Evolutionary conservation across 2,329 filamentous ascomycete species (phyloP), one percentile per base, ranked within the genome.

Genomic region (Microthyrium microscopicum): DNA sequence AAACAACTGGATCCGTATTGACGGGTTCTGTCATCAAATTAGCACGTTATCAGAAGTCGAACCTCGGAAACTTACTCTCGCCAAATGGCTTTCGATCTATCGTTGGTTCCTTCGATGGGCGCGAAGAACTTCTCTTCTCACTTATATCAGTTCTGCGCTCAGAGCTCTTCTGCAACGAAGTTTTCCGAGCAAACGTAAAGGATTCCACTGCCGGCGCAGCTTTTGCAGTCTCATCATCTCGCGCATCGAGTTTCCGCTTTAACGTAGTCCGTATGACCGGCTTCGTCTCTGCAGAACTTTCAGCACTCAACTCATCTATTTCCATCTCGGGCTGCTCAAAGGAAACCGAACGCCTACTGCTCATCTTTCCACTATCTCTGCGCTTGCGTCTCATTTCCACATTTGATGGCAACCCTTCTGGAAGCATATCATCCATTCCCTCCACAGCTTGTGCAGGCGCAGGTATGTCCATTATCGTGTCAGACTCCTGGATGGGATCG

Each of bases 221-320:
- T 18, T 42, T 45, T 27, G 42, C 42, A 18, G 61, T 58, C 15
- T 66, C 61, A 8, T 60, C 60, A 25, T 70, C 65, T 26, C 64
- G 56, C 13, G 63, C 58, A 35, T 57, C 64, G 33, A 73, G 60
- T 45, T 73, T 73, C 31, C 69, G 59, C 50, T 73, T 73, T 17
- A 64, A 58, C 13, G 64, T 65, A 31, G 59, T 59, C 32, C 60
- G 59, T 3, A 57, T 42, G 40, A 34, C 12, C 34, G 26, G 11
- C 17, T 26, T 34, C n/a, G 26, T 20, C 9, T 29, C 36, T 21
- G 49, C 48, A 5, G 42, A 26, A 44, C 42, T 20, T 40, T 53
- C 47, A 28, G 45, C 29, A n/a, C n/a, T n/a, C n/a, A n/a, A n/a
- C 40, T 44, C 43, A 13, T 46, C 45, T 16, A 55, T 53, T 3